A percentile compares a stretch with the other conserved stretches of the same genome.
These are phyloP conservation scores for Leccinum longicurvipes DNA, from an alignment of 768 basidiomycete species.

Conservation along the genomic window DNA sequence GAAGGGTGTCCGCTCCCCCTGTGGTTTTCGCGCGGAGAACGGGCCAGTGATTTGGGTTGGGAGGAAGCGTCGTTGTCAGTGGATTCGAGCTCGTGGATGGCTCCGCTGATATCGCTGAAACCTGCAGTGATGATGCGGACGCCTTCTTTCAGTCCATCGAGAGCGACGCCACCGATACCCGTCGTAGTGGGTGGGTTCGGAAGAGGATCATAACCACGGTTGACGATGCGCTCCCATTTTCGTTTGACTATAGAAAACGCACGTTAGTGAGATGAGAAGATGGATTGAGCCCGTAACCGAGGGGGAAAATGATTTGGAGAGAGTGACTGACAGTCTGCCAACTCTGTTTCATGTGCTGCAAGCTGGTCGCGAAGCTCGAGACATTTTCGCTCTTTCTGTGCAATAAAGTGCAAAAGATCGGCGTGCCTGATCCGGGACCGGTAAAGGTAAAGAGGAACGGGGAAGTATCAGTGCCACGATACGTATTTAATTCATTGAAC, in stretches of 20 bases:
- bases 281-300: neutral
- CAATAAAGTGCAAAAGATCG: constrained; percentile 78
- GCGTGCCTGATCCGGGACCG: constrained; percentile 52
- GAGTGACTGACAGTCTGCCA: constrained; percentile 50
- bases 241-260: constrained; percentile 54
- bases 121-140: constrained; percentile 57
- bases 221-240: constrained; percentile 81
- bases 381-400: constrained; percentile 82
- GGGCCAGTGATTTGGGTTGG: neutral
- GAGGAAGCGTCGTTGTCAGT: neutral
- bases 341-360: constrained; percentile 66
- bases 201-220: constrained; percentile 40
- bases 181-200: neutral
- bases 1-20: constrained; percentile 36
- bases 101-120: constrained; percentile 30
- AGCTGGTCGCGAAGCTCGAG: constrained; percentile 79
- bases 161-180: constrained; percentile 20
- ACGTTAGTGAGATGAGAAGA: neutral
- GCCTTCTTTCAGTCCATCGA: constrained; percentile 65
- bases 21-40: constrained; percentile 17
- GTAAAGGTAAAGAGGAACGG: neutral
- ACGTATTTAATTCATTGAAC: neutral
- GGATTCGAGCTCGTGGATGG: constrained; percentile 14
- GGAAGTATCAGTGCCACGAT: neutral
- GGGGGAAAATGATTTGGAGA: neutral